Percentiles rank a stretch among this genome's conserved stretches.
Evolutionary conservation across 495 filamentous ascomycete species (phyloP).

Genomic region (Penicillium paradoxum): DNA sequence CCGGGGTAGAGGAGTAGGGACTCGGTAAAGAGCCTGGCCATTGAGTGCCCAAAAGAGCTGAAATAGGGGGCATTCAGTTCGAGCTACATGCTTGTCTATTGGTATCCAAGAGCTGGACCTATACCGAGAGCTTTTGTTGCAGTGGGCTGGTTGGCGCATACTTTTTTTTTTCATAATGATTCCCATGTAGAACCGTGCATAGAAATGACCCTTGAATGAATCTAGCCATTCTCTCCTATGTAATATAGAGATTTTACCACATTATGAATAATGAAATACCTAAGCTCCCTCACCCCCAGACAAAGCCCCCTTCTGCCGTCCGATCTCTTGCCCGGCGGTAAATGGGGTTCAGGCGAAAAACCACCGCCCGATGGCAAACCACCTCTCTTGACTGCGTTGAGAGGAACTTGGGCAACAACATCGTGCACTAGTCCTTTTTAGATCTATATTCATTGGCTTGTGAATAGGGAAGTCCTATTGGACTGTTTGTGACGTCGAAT

Average conservation of each 20-base stretch:
- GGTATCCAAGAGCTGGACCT: not conserved
- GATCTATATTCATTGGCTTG: not conserved
- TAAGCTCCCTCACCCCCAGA: not conserved
- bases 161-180: not conserved
- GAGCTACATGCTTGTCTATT: not conserved
- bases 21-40: constrained; percentile 18
- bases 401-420: not conserved
- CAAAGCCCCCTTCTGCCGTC: constrained; percentile 3
- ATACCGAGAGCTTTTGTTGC: not conserved
- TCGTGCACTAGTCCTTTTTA: not conserved
- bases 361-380: constrained; percentile 21
- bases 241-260: no score
- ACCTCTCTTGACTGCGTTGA: constrained; percentile 1
- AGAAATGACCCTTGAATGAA: not conserved
- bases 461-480: not conserved
- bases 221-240: not conserved
- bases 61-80: not conserved
- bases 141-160: not conserved
- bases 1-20: constrained; percentile 30
- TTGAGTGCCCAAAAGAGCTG: not conserved
- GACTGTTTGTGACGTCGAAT: not conserved
- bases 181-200: not conserved
- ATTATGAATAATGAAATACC: no score
- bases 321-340: constrained; percentile 23
- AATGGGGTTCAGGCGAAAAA: constrained; percentile 29